Conservation (phyloP, 495 filamentous ascomycete genomes). For the Penicillium parvum region DNA sequence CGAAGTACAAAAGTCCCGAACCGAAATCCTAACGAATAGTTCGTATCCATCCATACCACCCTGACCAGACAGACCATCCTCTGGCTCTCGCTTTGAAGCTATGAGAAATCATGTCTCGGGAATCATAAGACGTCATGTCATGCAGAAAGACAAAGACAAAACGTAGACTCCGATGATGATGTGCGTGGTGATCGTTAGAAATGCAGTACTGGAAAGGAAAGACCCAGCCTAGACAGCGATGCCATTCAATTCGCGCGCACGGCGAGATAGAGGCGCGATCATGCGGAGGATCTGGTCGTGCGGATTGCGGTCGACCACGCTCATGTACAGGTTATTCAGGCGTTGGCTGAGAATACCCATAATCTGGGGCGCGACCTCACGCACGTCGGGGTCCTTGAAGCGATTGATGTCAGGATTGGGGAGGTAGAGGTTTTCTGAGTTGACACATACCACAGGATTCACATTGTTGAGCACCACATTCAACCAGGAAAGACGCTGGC, state of each 20-base stretch:
- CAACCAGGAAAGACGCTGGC: slow-evolving; percentile 72
- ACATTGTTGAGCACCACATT: slow-evolving; percentile 61
- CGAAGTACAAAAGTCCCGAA: too few species aligned
- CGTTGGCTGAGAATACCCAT: slow-evolving; percentile 69
- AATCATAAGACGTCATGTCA: slow-evolving; percentile 20
- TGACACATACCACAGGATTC: slow-evolving; percentile 42
- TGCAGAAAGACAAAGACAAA: slow-evolving; percentile 11
- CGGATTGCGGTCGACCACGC: slow-evolving; percentile 56
- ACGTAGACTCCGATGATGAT: slow-evolving; percentile 4
- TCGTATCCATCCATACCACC: slow-evolving; percentile 4
- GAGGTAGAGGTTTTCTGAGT: background rate
- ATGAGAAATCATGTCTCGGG: slow-evolving; percentile 6
- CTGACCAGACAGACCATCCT: too few species aligned
- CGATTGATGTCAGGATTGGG: background rate
- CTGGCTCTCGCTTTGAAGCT: background rate
- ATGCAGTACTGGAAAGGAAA: slow-evolving; percentile 1
- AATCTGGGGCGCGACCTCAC: slow-evolving; percentile 57
- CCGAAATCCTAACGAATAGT: too few species aligned
- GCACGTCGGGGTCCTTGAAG: slow-evolving; percentile 66
- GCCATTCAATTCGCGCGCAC: slow-evolving; percentile 48
- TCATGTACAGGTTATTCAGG: slow-evolving; percentile 66
- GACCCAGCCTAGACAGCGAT: slow-evolving; percentile 1
- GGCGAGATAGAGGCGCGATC: slow-evolving; percentile 53
- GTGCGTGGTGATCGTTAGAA: slow-evolving; percentile 2
- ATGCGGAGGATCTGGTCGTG: slow-evolving; percentile 59